Conservation (phyloP, 2,329 filamentous ascomycete species). For the Tolypocladium tundrense region DNA sequence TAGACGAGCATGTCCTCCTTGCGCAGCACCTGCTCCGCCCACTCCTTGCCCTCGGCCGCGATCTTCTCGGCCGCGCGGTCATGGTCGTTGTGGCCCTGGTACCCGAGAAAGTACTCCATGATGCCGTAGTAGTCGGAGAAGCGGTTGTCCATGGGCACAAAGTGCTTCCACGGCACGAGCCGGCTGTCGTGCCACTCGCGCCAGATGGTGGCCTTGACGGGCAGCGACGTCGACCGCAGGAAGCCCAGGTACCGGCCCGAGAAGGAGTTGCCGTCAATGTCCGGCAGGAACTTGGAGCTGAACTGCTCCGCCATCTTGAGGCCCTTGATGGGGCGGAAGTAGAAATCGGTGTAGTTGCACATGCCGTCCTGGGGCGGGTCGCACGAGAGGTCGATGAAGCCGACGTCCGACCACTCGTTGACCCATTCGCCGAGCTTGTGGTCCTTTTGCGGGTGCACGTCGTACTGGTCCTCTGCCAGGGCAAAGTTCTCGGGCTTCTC, state of each 20-base stretch:
- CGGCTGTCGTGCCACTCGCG: slow-evolving; percentile 73
- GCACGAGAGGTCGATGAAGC: slow-evolving; percentile 46
- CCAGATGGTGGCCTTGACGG: slow-evolving; percentile 70
- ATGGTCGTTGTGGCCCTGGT: slow-evolving; percentile 32
- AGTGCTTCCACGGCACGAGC: slow-evolving; percentile 69
- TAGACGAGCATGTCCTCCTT: slow-evolving; percentile 69
- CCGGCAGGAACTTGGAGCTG: slow-evolving; percentile 57
- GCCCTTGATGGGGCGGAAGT: slow-evolving; percentile 29
- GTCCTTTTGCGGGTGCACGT: slow-evolving; percentile 33
- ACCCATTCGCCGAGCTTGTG: slow-evolving; percentile 40
- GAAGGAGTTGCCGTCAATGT: slow-evolving; percentile 68
- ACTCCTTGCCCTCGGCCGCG: slow-evolving; percentile 53
- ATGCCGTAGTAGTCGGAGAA: slow-evolving; percentile 64
- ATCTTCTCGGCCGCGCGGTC: slow-evolving; percentile 54
- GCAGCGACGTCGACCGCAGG: slow-evolving; percentile 56
- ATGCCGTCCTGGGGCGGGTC: slow-evolving; percentile 21
- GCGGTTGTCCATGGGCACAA: slow-evolving; percentile 67
- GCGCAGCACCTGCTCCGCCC: slow-evolving; percentile 58
- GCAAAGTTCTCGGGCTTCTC: slow-evolving; percentile 41
- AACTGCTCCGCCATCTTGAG: slow-evolving; percentile 43
- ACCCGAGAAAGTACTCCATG: slow-evolving; percentile 64
- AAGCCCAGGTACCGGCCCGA: slow-evolving; percentile 61
- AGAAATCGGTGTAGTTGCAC: slow-evolving; percentile 39
- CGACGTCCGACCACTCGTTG: slow-evolving; percentile 35
- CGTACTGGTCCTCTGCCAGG: slow-evolving; percentile 37